Base-by-base conservation (phyloP, 2,329 filamentous ascomycete species). In the Neonectria neomacrospora region DNA sequence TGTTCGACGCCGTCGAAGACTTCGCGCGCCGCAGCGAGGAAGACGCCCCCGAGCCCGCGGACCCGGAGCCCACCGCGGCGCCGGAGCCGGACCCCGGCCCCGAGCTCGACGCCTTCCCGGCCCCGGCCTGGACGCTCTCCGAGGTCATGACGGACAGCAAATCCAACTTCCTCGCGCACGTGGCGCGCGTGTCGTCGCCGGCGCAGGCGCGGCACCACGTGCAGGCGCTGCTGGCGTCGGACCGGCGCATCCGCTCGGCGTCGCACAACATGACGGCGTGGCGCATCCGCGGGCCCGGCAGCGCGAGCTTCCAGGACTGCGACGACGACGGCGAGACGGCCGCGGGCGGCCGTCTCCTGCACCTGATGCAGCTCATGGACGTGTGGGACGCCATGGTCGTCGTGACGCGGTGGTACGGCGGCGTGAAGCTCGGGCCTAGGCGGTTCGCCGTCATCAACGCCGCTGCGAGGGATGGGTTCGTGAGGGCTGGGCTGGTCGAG, bases 261-360 rank as follows among this genome's bases (percentile, higher is more conserved):
- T 94, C 95, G 64, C 96, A 99, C 78, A 98, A 98, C 77, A 97
- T 99, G 75, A 94, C 91, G 20, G 95, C 95, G 1, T 98, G 94
- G 92, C 88, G 96, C 11, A 94, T 98, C 58, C 87, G 86, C 30
- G 87, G 86, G 0, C 74, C 79, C 0, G 80, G 81, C 82, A 60
- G 80, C 79, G 67, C 84, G 54, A 81, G 81, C 28, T 93, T 90
- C 70, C 94, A 98, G 77, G 96, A 99, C 79, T 97, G 91, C 75
- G 92, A 99, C 73, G 96, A 99, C 73, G 96, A 99, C 76, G 96
- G 96, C 2, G 96, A 99, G 83, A 92, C 92, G 26, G 96, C 96
- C 6, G 96, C 96, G 0, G 96, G 96, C 1, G 90, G 91, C 0
- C 85, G 96, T 44, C 79, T 99, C 74, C 79, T 98, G 64, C 93